These are phyloP conservation scores for Sporothrix pallida DNA, from an alignment of 2,329 filamentous ascomycete genomes.

Conservation along the genomic window DNA sequence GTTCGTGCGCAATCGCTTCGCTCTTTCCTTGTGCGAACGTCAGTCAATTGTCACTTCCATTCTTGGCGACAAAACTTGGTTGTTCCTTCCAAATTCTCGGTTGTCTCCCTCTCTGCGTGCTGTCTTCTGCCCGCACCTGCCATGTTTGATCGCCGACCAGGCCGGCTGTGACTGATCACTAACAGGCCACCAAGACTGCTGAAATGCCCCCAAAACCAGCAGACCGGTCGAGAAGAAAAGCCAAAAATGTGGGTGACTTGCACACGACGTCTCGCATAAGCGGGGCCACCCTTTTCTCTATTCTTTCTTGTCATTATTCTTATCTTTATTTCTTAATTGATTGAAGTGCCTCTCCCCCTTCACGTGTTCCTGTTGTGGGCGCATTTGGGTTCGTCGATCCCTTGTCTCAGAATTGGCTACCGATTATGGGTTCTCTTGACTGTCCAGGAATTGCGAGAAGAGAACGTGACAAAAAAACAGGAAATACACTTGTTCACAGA, in stretches of 20 bases:
- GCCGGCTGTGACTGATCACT: neutral
- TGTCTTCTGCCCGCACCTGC: neutral
- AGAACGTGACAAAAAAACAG: neutral
- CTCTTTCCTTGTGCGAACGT: neutral
- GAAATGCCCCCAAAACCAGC: no score
- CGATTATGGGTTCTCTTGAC: neutral
- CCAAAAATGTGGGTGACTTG: neutral
- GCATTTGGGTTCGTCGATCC: constrained; percentile 11
- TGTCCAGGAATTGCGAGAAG: neutral
- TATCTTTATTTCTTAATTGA: neutral
- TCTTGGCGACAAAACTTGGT: neutral
- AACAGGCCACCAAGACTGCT: no score
- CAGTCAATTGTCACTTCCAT: neutral
- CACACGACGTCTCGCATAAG: constrained; percentile 7
- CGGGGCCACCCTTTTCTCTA: neutral
- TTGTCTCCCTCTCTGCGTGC: neutral
- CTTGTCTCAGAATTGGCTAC: neutral
- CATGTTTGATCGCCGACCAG: constrained; percentile 23
- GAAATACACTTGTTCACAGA: no score
- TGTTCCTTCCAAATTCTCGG: neutral
- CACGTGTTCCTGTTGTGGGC: neutral
- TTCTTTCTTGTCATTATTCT: neutral
- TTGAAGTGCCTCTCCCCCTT: no score
- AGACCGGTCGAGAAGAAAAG: neutral
- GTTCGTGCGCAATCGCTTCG: neutral